These are phyloP conservation scores for Berberis vulgaris DNA, from an alignment of 164 flowering plant species.

Conservation along the genomic window DNA sequence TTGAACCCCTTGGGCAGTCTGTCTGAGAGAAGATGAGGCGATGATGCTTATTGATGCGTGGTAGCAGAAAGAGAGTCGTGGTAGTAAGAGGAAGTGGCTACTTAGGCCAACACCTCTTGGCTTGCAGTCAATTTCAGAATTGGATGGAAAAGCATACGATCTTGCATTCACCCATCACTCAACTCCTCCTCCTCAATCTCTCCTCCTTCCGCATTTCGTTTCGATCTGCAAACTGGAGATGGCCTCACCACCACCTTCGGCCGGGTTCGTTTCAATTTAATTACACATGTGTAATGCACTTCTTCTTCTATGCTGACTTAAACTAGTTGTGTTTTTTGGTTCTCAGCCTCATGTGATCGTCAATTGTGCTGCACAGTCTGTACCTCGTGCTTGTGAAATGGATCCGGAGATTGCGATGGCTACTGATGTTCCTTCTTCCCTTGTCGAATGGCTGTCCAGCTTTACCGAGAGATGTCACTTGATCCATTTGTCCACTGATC, in stretches of 20 bases:
- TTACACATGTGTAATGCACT: neutral
- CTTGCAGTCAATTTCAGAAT: slow-evolving; percentile 34
- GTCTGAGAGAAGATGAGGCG: neutral
- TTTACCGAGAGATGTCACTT: slow-evolving; percentile 40
- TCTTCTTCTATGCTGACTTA: neutral
- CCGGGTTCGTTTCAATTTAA: slow-evolving; percentile 32
- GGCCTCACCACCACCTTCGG: slow-evolving; percentile 59
- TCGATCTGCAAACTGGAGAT: slow-evolving; percentile 52
- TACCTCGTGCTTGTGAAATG: slow-evolving; percentile 75
- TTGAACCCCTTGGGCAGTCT: too few relatives aligned
- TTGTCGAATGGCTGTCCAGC: slow-evolving; percentile 69
- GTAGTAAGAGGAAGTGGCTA: slow-evolving; percentile 91
- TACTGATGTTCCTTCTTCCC: slow-evolving; percentile 69
- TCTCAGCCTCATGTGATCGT: slow-evolving; percentile 77
- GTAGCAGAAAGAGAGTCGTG: slow-evolving; percentile 50
- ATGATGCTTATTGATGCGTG: slow-evolving; percentile 9
- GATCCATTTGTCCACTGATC: slow-evolving; percentile 93
- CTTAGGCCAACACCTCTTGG: slow-evolving; percentile 60
- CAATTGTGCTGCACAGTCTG: slow-evolving; percentile 88
- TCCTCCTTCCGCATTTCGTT: slow-evolving; percentile 44
- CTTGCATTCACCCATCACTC: slow-evolving; percentile 68
- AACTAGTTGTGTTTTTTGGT: neutral
- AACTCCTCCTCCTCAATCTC: slow-evolving; percentile 28
- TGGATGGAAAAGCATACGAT: slow-evolving; percentile 21
- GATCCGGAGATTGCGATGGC: slow-evolving; percentile 72